A percentile compares a stretch with the other conserved stretches of the same genome.
Evolutionary conservation across 176 grass and related monocot species (phyloP).

Genomic region (Eragrostis curvula): DNA sequence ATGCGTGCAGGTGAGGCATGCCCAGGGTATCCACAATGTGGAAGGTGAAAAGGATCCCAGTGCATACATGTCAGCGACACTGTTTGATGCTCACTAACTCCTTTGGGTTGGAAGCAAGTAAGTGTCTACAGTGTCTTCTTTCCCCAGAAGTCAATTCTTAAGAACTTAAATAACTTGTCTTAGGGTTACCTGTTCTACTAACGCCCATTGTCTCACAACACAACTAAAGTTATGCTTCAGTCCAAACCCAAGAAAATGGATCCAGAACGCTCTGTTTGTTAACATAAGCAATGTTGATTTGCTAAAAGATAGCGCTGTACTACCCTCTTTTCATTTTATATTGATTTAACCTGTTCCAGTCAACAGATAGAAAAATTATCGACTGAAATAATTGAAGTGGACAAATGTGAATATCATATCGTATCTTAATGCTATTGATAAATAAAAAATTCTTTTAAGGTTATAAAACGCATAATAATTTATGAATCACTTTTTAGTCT

Average conservation of each 20-base stretch:
- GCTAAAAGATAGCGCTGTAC: neutral
- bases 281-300: neutral
- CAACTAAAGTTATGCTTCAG: neutral
- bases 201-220: neutral
- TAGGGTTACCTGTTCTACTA: neutral
- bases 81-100: slow-evolving; percentile 76
- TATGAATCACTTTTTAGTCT: neutral
- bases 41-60: slow-evolving; percentile 67
- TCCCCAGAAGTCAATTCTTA: neutral
- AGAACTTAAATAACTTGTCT: neutral
- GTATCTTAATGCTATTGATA: neutral
- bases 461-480: neutral
- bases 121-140: neutral
- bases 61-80: slow-evolving; percentile 46
- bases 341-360: neutral
- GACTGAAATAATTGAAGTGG: too few relatives aligned
- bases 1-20: slow-evolving; percentile 80
- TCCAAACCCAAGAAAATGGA: neutral
- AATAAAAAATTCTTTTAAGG: neutral
- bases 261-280: neutral
- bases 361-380: neutral
- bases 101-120: slow-evolving; percentile 72
- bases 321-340: neutral
- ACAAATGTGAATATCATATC: neutral
- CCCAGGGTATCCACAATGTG: slow-evolving; percentile 92